A percentile compares a stretch with the other conserved stretches of the same genome.
Evolutionary conservation across 202 grass and related monocot genomes (phyloP).

Genomic region (Schoenoplectus triqueter): DNA sequence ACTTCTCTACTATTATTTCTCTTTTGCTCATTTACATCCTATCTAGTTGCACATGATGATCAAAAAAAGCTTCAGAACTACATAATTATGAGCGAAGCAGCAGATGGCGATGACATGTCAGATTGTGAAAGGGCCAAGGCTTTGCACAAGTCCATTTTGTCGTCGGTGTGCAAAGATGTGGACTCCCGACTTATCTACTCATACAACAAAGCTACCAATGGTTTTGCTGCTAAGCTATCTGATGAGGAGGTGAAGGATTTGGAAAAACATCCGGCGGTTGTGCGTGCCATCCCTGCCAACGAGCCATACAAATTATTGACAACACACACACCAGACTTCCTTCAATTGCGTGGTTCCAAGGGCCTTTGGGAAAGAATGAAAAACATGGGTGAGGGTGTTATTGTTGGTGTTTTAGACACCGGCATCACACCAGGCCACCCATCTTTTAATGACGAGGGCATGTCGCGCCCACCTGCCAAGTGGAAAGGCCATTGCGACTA

Average conservation of each 20-base stretch:
- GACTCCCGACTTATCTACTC: conserved; percentile 55
- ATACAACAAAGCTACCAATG: conserved; percentile 59
- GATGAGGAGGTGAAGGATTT: conserved; percentile 26
- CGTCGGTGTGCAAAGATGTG: not conserved
- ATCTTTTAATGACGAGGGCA: conserved; percentile 41
- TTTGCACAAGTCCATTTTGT: conserved; percentile 22
- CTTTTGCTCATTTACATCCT: not conserved
- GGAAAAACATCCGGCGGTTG: conserved; percentile 39
- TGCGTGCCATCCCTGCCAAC: conserved; percentile 50
- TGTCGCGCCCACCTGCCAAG: conserved; percentile 46
- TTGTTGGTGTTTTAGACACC: conserved; percentile 53
- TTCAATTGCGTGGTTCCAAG: conserved; percentile 34
- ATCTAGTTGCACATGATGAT: conserved; percentile 6
- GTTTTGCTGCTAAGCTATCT: conserved; percentile 59
- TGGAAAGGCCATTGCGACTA: conserved; percentile 68
- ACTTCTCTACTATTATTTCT: conserved; percentile 15
- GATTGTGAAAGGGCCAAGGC: conserved; percentile 1
- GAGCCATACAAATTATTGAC: conserved; percentile 35
- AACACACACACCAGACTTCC: conserved; percentile 59
- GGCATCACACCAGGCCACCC: conserved; percentile 51
- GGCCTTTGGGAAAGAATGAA: conserved; percentile 41
- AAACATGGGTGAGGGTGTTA: conserved; percentile 61
- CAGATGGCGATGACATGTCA: not conserved
- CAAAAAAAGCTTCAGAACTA: not conserved
- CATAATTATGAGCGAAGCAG: not conserved